Base-by-base conservation (phyloP, 1,284 basidiomycete species). In the Ceratobasidium sp. region DNA sequence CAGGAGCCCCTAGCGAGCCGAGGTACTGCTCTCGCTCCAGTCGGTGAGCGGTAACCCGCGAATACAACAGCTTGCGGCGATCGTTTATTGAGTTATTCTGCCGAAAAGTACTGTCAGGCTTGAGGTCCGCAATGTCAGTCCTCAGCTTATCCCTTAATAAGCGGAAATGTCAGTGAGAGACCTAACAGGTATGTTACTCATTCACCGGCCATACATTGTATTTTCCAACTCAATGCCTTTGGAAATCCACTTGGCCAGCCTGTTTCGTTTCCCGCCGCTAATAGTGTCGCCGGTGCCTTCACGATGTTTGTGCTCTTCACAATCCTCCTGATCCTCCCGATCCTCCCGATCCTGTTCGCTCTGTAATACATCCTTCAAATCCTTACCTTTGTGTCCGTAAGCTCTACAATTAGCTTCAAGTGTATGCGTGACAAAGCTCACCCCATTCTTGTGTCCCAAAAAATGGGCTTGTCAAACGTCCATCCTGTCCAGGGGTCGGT, bases 401-500 rank as follows among this genome's bases (percentile, higher is more conserved):
- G n/a, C 51, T 6, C 26, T 20, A n/a, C 13, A 3, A 26, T 56
- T 17, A 31, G 53, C n/a, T 31, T n/a, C n/a, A n/a, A n/a, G n/a
- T n/a, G n/a, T n/a, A n/a, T n/a, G n/a, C n/a, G n/a, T n/a, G n/a
- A 47, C 10, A 47, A 47, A 6, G 53, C 65, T 33, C 20, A 51
- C 31, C 47, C 26, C 65, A 28, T 17, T 33, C 6, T 17, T 53
- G 11, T 15, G 39, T 28, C 28, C 47, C 49, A 7, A 53, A 28
- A 17, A 67, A 49, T 2, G 65, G 65, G 47, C 65, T 67, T 5
- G 65, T 67, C 65, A 45, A 67, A 13, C 20, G 13, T 28, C 45
- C 42, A 13, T 49, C 49, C 37, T 42, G 6, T 6, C 11, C 26
- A 11, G 2, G 5, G 47, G 7, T 5, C n/a, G 65, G 65, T 26